A percentile compares a stretch with the other conserved stretches of the same genome.
Evolutionary conservation across 2,329 filamentous ascomycete genomes (phyloP).

Genomic region (Plectosphaerella plurivora): DNA sequence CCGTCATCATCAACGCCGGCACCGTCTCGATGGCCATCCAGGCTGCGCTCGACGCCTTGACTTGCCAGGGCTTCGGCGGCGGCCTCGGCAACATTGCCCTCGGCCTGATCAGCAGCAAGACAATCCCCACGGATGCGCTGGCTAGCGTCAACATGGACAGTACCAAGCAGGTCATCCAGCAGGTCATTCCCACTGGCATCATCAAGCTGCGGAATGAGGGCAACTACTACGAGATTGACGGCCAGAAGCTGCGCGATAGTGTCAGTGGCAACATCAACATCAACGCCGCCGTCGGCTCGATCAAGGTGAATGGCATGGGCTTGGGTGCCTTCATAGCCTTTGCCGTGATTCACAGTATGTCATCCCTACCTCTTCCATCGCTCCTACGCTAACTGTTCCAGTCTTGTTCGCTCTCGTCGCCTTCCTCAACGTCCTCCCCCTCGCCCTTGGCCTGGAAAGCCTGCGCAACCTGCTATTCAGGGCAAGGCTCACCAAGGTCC

Average conservation of each 20-base stretch:
- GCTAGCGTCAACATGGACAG: conserved; percentile 3
- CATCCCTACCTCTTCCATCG: neutral
- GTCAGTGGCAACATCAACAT: conserved; percentile 13
- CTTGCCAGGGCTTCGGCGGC: conserved; percentile 24
- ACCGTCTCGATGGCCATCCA: conserved; percentile 23
- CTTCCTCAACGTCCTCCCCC: conserved; percentile 19
- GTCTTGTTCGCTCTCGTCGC: conserved; percentile 18
- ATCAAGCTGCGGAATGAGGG: conserved; percentile 20
- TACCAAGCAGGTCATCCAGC: conserved; percentile 10
- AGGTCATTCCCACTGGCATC: conserved; percentile 18
- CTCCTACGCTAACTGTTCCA: neutral
- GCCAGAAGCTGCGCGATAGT: conserved; percentile 12
- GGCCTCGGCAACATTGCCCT: conserved; percentile 20
- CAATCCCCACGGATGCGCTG: conserved; percentile 10
- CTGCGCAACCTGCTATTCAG: conserved; percentile 18
- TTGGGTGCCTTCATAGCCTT: conserved; percentile 12
- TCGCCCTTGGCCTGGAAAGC: conserved; percentile 20
- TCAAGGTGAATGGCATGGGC: conserved; percentile 13
- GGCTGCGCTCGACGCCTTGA: conserved; percentile 21
- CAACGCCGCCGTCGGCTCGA: conserved; percentile 12
- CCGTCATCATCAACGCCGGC: conserved; percentile 20
- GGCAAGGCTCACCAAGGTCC: conserved; percentile 12
- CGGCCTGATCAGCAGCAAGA: conserved; percentile 19
- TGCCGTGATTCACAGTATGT: conserved; percentile 19
- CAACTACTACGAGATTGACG: conserved; percentile 21